Evolutionary conservation across 2,329 filamentous ascomycete genomes (phyloP), one percentile per base, ranked within the genome.

Genomic region (Neophaeococcomyces mojaviensis): DNA sequence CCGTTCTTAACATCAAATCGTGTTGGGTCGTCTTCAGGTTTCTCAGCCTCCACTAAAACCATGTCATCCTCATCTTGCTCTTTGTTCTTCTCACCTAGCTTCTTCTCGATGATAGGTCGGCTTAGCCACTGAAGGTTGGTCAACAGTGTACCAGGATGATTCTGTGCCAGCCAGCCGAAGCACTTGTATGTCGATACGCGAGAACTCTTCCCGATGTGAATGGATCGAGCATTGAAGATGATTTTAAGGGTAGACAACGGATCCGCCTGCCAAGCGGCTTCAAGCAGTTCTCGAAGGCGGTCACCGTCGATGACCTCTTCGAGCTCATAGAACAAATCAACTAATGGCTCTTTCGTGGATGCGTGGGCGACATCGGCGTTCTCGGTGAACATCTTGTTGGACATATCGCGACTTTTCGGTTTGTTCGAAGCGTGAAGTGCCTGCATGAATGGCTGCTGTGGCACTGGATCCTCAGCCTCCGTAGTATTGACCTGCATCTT

Each of bases 141-240:
- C 15, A 78, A 55, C 1, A 81, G 63, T 0, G 77, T 81, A 6
- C 66, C 59, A 0, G 77, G 77, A 46, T 81, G 78, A 22, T 72
- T 60, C 53, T 73, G 56, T 2, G 70, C 69, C 12, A 82, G 64
- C 77, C 77, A 81, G 3, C 76, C 75, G 13, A 74, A 67, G 18
- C 69, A 71, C 15, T 67, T 68, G 56, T 79, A 81, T 49, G 77
- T 74, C 1, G 63, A 63, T 2, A 58, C 46, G 18, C 66, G 67
- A 7, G 68, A 71, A 28, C 67, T 67, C 59, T 79, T 80, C 13
- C 78, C 77, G 0, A 80, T 61, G 48, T 81, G 77, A 39, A 81
- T 80, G n/a, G 75, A 78, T 8, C 78, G 70, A 1, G 70, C 62
- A 49, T 79, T 78, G 67, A 77, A 81, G 52, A 81, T 75, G 54